These are phyloP conservation scores for Fraxinus xanthoxyloides DNA, from an alignment of 305 asterid genomes.

Conservation along the genomic window DNA sequence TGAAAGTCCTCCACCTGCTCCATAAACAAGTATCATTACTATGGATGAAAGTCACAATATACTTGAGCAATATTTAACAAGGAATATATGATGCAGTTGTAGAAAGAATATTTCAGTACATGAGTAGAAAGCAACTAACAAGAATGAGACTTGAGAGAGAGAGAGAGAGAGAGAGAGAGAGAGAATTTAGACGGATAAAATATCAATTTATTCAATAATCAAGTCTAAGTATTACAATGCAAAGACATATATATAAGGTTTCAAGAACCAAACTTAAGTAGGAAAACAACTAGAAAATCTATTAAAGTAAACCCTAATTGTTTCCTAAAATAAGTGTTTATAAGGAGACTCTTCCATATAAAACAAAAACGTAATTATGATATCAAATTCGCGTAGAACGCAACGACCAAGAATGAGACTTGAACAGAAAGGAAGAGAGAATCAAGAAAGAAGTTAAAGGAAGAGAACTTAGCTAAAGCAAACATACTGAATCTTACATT, in stretches of 20 bases:
- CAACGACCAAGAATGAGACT: background rate
- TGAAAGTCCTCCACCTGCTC: constrained; percentile 82
- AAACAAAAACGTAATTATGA: background rate
- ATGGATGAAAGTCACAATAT: constrained; percentile 10
- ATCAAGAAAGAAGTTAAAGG: background rate
- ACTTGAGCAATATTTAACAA: background rate
- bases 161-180: background rate
- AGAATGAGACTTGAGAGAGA: background rate
- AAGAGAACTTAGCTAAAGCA: constrained; percentile 21
- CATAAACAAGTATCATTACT: constrained; percentile 18
- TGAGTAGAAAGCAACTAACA: background rate
- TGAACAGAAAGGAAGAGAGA: background rate
- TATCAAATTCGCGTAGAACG: background rate
- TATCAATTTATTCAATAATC: background rate
- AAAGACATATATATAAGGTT: background rate
- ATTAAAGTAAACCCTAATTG: background rate
- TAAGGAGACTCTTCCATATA: background rate
- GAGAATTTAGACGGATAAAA: background rate
- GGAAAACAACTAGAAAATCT: background rate
- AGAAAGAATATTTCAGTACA: background rate
- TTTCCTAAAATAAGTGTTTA: background rate
- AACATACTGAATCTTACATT: constrained; percentile 52
- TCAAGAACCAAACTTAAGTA: background rate
- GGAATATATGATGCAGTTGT: background rate
- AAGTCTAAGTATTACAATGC: background rate